Percentiles rank a stretch among this genome's conserved stretches.
phyloP scores from a whole-genome alignment of 192 early-diverging fungal genomes.

The Umbelopsis vinacea region DNA sequence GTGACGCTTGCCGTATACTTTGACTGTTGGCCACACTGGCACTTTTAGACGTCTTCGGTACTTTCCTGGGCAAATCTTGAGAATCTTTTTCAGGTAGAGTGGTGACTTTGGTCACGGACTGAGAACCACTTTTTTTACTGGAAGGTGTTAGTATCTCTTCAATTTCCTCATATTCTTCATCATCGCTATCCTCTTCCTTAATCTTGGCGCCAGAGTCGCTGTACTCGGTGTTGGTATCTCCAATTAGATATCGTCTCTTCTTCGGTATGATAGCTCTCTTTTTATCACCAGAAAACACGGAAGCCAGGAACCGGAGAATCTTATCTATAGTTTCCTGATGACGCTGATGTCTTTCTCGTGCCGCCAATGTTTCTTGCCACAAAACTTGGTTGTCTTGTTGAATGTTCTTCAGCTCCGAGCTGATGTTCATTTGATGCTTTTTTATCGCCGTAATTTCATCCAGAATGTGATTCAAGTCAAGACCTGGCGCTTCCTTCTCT shows the following conservation, averaged over 20 bases:
- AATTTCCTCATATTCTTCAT: constrained; percentile 32
- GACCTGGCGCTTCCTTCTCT: constrained; percentile 55
- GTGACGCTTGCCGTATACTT: neutral
- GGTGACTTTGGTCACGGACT: constrained; percentile 17
- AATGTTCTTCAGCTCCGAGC: constrained; percentile 82
- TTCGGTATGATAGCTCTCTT: constrained; percentile 54
- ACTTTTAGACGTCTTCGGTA: constrained; percentile 16
- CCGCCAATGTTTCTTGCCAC: constrained; percentile 81
- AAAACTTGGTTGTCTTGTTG: constrained; percentile 87
- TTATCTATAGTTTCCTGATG: constrained; percentile 96
- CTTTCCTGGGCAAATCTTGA: neutral
- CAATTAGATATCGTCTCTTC: constrained; percentile 49
- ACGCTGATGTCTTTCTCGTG: constrained; percentile 79
- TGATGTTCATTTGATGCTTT: constrained; percentile 92
- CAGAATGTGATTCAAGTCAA: constrained; percentile 62
- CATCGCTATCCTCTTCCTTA: constrained; percentile 31
- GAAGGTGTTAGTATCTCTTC: constrained; percentile 3
- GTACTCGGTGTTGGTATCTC: constrained; percentile 16
- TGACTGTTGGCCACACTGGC: constrained; percentile 9
- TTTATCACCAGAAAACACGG: constrained; percentile 77
- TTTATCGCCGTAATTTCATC: constrained; percentile 90
- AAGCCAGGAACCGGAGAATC: constrained; percentile 90
- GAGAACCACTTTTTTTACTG: neutral
- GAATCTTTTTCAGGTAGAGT: neutral
- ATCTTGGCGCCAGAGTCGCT: constrained; percentile 23